Evolutionary conservation across 192 early-diverging fungal genomes (phyloP), one percentile per base, ranked within the genome.

Genomic region (Backusella sp.): DNA sequence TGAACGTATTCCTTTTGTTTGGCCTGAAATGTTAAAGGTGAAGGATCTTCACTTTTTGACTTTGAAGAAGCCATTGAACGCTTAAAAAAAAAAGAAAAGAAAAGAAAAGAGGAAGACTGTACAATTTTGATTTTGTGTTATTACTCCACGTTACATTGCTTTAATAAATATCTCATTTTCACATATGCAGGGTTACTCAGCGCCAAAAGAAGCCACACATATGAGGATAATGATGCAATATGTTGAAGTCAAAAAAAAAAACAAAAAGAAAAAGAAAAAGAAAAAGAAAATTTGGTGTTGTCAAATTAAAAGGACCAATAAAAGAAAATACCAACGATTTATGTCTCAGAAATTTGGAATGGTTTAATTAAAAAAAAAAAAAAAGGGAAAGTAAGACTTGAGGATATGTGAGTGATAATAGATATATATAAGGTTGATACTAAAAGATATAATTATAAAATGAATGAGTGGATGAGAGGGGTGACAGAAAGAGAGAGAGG

Each of bases 21-120:
- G 72, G 76, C 84, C 84, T 15, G 84, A 87, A 32, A 66, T 68
- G 8, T 49, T 75, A 7, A 77, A 76, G n/a, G 46, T 82, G 8
- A 80, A 80, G 68, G 73, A 80, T 65, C 68, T 83, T 9, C 76
- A 82, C 65, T 87, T 87, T 74, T 42, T 80, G 12, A 79, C 80
- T 0, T 78, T 87, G 6, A 82, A 82, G 53, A 68, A 73, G 37
- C n/a, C 69, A 34, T 21, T 78, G 26, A 23, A 71, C 15, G 3
- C n/a, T 14, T 69, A 14, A 70, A 68, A 52, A 69, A 68, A 68
- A n/a, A 68, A n/a, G n/a, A n/a, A n/a, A n/a, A n/a, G n/a, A 70
- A 68, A 52, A 69, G 41, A 68, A n/a, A 68, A 68, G 14, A 42
- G n/a, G 26, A 32, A 39, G 12, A 66, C 14, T 66, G 35, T 17